Evolutionary conservation across 108 stramenopile genomes (phyloP).

Genomic region (Skeletonema marinoi): DNA sequence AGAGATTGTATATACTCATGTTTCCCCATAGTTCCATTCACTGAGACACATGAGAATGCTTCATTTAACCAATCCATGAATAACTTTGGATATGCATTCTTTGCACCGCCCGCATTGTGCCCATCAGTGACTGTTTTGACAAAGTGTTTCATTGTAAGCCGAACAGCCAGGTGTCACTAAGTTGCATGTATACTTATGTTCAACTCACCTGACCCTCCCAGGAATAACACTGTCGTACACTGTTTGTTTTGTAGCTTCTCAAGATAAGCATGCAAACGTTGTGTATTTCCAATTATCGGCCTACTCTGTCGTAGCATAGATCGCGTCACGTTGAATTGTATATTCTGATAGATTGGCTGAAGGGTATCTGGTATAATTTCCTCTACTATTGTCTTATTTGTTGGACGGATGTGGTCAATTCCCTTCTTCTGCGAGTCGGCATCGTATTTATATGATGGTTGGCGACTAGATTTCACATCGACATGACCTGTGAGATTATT

Average conservation of each 20-base stretch:
- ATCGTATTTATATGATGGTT: neutral
- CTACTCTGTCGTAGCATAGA: conserved; percentile 36
- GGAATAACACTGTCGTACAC: conserved; percentile 36
- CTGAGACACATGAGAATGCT: conserved; percentile 13
- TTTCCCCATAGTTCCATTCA: conserved; percentile 4
- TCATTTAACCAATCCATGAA: conserved; percentile 46
- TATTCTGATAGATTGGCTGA: conserved; percentile 10
- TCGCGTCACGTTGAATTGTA: conserved; percentile 26
- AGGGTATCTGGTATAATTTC: conserved; percentile 18
- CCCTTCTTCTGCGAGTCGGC: no score
- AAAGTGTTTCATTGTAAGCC: neutral
- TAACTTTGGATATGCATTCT: conserved; percentile 26
- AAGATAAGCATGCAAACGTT: conserved; percentile 31
- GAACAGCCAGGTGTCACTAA: neutral
- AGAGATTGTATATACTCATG: neutral
- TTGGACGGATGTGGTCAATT: no score
- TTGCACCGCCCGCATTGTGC: conserved; percentile 20
- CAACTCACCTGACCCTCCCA: conserved; percentile 24
- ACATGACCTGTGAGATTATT: neutral
- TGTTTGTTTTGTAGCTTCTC: conserved; percentile 21
- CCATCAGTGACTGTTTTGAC: conserved; percentile 17
- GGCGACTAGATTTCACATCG: neutral
- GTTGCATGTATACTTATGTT: neutral
- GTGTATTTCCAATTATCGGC: conserved; percentile 39
- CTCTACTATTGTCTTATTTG: neutral